Conservation (phyloP, 2,329 filamentous ascomycete genomes). For the Coleophoma crateriformis region DNA sequence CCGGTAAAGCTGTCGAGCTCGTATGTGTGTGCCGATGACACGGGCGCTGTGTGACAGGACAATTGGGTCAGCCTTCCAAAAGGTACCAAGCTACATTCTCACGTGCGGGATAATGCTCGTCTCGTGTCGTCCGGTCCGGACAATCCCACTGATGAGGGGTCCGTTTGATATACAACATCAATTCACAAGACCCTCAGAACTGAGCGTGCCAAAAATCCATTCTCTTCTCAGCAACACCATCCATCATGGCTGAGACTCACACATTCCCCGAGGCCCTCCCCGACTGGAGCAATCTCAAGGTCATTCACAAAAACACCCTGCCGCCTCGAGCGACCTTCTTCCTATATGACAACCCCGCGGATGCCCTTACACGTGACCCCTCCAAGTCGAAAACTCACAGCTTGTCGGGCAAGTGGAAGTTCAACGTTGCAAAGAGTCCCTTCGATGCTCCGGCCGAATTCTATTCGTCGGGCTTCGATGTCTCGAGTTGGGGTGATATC, state of each 20-base stretch:
- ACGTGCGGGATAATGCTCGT: no score
- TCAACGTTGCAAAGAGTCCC: conserved; percentile 18
- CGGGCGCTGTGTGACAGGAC: no score
- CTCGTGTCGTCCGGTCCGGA: no score
- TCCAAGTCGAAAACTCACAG: conserved; percentile 31
- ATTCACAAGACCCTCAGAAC: no score
- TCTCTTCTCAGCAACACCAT: neutral
- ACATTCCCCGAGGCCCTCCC: conserved; percentile 31
- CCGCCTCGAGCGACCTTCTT: conserved; percentile 51
- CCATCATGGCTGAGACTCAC: conserved; percentile 8
- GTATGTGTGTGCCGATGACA: no score
- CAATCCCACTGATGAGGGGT: no score
- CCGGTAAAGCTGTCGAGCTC: no score
- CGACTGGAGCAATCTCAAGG: conserved; percentile 56
- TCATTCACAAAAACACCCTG: conserved; percentile 56
- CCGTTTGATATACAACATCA: no score
- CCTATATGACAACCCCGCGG: conserved; percentile 40
- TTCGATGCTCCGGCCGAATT: conserved; percentile 20
- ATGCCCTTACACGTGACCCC: conserved; percentile 39
- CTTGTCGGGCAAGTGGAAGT: conserved; percentile 23
- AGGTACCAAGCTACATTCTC: no score
- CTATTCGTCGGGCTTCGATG: conserved; percentile 15
- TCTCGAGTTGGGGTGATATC: conserved; percentile 38
- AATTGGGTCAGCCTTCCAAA: no score
- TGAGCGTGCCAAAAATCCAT: no score